Percentiles rank a stretch among this genome's conserved stretches.
phyloP scores from a whole-genome alignment of 2,329 filamentous ascomycete genomes.

The Fusarium ambrosium region DNA sequence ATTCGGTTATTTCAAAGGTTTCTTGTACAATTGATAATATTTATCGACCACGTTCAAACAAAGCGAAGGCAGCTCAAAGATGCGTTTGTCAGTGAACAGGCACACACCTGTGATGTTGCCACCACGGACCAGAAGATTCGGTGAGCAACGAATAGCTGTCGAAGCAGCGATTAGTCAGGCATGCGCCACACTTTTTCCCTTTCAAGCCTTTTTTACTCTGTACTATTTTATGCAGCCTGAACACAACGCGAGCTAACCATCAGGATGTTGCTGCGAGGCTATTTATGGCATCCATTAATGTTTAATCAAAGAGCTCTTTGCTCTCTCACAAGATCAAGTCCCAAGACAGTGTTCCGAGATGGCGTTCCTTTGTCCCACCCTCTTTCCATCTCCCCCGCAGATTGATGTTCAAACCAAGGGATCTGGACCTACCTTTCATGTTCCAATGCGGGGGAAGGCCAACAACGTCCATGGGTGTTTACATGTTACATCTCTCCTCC shows the following conservation, averaged over 20 bases:
- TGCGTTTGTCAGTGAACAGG: slow-evolving; percentile 19
- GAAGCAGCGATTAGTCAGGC: slow-evolving; percentile 29
- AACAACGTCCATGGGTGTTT: neutral
- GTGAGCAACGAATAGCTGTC: slow-evolving; percentile 9
- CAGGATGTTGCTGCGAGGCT: slow-evolving; percentile 3
- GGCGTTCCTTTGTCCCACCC: slow-evolving; percentile 15
- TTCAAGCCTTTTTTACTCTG: neutral
- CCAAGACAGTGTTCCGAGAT: neutral
- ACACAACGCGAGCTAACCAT: neutral
- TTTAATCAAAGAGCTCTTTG: neutral
- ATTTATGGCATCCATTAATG: slow-evolving; percentile 10
- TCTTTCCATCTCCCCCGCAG: slow-evolving; percentile 8
- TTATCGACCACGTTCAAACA: neutral
- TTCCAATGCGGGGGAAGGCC: slow-evolving; percentile 6
- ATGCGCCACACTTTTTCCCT: neutral
- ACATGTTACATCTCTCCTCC: slow-evolving; percentile 39
- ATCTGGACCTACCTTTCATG: neutral
- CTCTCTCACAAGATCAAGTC: neutral
- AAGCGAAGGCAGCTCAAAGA: neutral
- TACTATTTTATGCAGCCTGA: neutral
- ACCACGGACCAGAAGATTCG: slow-evolving; percentile 41
- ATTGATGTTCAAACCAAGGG: neutral
- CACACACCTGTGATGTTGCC: slow-evolving; percentile 18
- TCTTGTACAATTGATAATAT: slow-evolving; percentile 14
- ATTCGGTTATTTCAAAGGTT: neutral